A percentile compares a stretch with the other conserved stretches of the same genome.
Conservation (phyloP, 202 grass and related monocot genomes). For the Carex sylvatica region DNA sequence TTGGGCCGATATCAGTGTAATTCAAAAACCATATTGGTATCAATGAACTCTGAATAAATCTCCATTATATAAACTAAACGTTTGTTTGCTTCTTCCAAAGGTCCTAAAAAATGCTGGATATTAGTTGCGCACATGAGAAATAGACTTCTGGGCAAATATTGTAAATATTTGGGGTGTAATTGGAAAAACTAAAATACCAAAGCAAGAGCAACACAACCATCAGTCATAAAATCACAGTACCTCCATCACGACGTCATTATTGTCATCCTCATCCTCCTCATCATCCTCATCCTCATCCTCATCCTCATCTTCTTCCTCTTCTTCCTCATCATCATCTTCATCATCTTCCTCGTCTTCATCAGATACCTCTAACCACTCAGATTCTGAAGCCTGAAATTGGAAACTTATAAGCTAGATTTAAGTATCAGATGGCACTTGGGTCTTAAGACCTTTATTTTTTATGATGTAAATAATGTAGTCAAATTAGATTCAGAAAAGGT, state of each 20-base stretch:
- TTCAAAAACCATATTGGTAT: not conserved
- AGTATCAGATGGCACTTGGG: not conserved
- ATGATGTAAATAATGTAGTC: not conserved
- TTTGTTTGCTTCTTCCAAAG: not conserved
- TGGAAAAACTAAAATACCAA: not conserved
- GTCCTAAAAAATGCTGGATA: not conserved
- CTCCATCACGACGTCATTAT: conserved; percentile 24
- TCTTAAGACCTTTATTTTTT: not conserved
- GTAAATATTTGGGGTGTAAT: not conserved
- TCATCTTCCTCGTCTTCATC: conserved; percentile 55
- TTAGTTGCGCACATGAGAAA: not conserved
- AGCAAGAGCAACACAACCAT: not conserved
- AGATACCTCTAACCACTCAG: conserved; percentile 90
- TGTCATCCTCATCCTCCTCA: conserved; percentile 66
- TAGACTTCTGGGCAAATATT: not conserved
- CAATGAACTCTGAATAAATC: not conserved
- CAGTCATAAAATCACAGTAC: not conserved
- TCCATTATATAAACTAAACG: not conserved
- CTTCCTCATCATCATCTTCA: conserved; percentile 48
- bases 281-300: conserved; percentile 39
- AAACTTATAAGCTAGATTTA: conserved; percentile 5
- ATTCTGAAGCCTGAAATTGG: conserved; percentile 74
- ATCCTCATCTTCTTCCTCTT: conserved; percentile 45
- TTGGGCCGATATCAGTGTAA: not conserved
- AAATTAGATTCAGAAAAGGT: conserved; percentile 1